These are phyloP conservation scores for Neofusicoccum cordaticola DNA, from an alignment of 2,329 filamentous ascomycete genomes.

Conservation along the genomic window DNA sequence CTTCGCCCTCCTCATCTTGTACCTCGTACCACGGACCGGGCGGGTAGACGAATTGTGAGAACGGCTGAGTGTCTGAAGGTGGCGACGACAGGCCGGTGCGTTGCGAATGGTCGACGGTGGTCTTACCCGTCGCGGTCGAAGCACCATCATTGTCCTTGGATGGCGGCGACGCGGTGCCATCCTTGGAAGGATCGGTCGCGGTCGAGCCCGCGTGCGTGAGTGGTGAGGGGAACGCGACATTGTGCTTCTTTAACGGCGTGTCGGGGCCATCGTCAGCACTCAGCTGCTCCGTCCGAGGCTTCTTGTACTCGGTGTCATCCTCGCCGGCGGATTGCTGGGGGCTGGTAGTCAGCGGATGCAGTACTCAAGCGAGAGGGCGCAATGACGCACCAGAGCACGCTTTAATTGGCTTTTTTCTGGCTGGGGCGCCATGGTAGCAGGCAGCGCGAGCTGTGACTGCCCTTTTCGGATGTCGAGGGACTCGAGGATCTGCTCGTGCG, in stretches of 20 bases:
- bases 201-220: conserved; percentile 67
- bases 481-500: not conserved
- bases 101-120: conserved; percentile 23
- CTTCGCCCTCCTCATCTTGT: conserved; percentile 77
- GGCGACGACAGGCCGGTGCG: conserved; percentile 56
- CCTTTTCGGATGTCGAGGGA: conserved; percentile 13
- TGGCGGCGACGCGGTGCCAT: conserved; percentile 69
- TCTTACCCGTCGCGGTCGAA: conserved; percentile 9
- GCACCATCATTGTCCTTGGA: conserved; percentile 40
- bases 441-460: conserved; percentile 5
- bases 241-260: conserved; percentile 47
- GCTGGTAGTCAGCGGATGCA: conserved; percentile 24
- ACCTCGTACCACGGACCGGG: conserved; percentile 76
- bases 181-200: conserved; percentile 60
- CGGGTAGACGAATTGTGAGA: conserved; percentile 77
- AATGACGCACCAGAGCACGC: conserved; percentile 65
- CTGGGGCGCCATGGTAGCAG: conserved; percentile 53
- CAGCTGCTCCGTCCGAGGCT: conserved; percentile 57
- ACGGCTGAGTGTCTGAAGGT: conserved; percentile 72
- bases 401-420: conserved; percentile 81
- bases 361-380: conserved; percentile 18
- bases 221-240: conserved; percentile 70
- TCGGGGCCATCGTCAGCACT: conserved; percentile 26
- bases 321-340: conserved; percentile 64
- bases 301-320: conserved; percentile 66